Evolutionary conservation across 2,329 filamentous ascomycete species (phyloP).

Genomic region (Trichoderma guizhouense): DNA sequence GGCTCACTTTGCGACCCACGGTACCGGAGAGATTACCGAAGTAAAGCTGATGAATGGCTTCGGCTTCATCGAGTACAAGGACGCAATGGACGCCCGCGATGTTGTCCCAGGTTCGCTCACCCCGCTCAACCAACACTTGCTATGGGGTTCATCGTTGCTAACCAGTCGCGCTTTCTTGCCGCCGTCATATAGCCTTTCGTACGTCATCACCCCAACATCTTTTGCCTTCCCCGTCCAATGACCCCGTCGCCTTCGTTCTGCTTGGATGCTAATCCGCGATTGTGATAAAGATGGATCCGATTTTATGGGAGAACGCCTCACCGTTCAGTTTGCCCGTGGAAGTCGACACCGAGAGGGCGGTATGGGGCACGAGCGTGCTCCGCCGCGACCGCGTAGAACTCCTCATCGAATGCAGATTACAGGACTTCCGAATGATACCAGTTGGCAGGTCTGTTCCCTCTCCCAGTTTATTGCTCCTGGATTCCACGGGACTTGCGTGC

Average conservation of each 20-base stretch:
- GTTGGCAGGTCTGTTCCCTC: constrained; percentile 96
- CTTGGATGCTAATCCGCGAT: not conserved
- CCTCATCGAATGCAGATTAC: constrained; percentile 96
- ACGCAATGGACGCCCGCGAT: constrained; percentile 95
- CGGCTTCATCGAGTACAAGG: constrained; percentile 99
- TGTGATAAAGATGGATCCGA: constrained; percentile 79
- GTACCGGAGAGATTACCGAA: constrained; percentile 95
- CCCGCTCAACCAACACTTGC: not conserved
- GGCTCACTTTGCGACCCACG: constrained; percentile 91
- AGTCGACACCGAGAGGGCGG: constrained; percentile 55
- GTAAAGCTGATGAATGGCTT: constrained; percentile 99
- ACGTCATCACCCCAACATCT: constrained; percentile 39
- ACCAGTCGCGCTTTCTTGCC: constrained; percentile 21
- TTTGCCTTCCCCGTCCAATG: not conserved
- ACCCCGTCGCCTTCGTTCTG: constrained; percentile 17
- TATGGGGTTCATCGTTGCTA: constrained; percentile 18
- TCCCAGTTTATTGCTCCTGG: constrained; percentile 56
- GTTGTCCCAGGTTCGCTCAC: constrained; percentile 83
- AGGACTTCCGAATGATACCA: constrained; percentile 96
- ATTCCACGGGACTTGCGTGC: constrained; percentile 36
- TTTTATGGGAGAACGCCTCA: constrained; percentile 96
- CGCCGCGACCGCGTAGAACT: constrained; percentile 83
- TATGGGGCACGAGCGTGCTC: constrained; percentile 49
- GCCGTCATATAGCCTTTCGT: constrained; percentile 54
- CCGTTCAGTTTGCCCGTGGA: constrained; percentile 96